Base-by-base conservation (phyloP, 345 rosid genomes). In the Arabis alpina region DNA sequence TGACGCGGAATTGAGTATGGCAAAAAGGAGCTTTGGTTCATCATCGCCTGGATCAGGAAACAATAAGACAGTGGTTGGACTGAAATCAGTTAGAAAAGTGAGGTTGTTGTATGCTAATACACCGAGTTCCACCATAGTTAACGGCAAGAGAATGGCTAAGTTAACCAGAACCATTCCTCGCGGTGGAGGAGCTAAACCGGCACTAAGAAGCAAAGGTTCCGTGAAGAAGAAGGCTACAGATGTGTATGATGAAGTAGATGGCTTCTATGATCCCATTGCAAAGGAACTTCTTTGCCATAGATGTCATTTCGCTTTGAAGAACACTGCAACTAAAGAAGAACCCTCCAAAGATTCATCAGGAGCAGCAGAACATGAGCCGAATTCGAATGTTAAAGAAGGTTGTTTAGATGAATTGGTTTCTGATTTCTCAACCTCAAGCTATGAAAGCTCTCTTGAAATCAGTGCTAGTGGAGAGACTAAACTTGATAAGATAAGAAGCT, bases 211-310 rank as follows among this genome's bases (percentile, higher is more conserved):
- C 71, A 93, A 83, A 82, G 78, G 71, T 73, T 71, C 77, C 34
- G 19, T 73, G 66, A 91, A 84, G 76, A 89, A 79, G 88, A 87
- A 87, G 81, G 70, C 41, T 4, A 81, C 86, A 40, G 70, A 77
- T 57, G 54, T 73, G 6, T 68, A 70, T 43, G 69, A 62, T 62
- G 88, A 84, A 75, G 83, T 71, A 51, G 77, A 63, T 74, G 72
- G 69, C 28, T 59, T 64, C 55, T 74, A 75, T 70, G 80, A 74
- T 59, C 80, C 87, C 8, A 72, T 51, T 63, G 65, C 82, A 19
- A 81, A 78, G 67, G 87, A 83, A 55, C 76, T 87, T 54, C 81
- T 93, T 30, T 93, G 98, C 82, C 90, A 86, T 78, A 91, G 84
- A 79, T 93, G 98, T 44, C 96, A 85, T 28, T 89, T 89, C 67